Percentiles rank a stretch among this genome's conserved stretches.
Evolutionary conservation across 768 basidiomycete species (phyloP).

Genomic region (Lepiota venenata): DNA sequence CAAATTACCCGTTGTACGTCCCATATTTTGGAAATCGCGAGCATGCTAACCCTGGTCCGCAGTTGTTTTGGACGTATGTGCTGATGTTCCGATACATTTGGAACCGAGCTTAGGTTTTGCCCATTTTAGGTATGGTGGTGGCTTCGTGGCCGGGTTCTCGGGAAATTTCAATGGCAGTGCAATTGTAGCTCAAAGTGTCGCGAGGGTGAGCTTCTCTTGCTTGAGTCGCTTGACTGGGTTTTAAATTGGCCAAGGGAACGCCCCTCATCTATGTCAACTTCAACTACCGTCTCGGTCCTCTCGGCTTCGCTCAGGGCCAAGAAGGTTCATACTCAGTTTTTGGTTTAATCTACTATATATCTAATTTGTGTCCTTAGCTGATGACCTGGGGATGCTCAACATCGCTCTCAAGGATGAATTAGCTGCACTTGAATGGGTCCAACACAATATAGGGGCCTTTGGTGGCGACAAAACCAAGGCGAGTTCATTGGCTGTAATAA

Average conservation of each 20-base stretch:
- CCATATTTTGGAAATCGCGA: background rate
- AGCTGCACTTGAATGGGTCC: conserved; percentile 50
- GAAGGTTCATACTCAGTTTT: conserved; percentile 22
- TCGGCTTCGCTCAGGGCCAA: conserved; percentile 41
- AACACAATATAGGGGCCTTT: conserved; percentile 54
- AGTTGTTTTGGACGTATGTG: conserved; percentile 39
- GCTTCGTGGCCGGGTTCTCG: conserved; percentile 26
- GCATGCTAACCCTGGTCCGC: background rate
- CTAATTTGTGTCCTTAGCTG: conserved; percentile 21
- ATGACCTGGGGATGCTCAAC: conserved; percentile 34
- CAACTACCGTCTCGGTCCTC: conserved; percentile 41
- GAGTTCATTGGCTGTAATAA: background rate
- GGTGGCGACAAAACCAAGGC: conserved; percentile 48
- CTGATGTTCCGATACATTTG: background rate
- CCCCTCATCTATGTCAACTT: conserved; percentile 41
- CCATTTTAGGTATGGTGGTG: conserved; percentile 29
- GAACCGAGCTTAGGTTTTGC: background rate
- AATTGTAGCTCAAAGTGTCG: conserved; percentile 34
- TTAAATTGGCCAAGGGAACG: conserved; percentile 25
- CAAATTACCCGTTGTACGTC: conserved; percentile 36
- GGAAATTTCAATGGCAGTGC: conserved; percentile 27
- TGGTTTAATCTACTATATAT: background rate
- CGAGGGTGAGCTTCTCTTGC: conserved; percentile 22
- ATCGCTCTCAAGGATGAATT: conserved; percentile 45
- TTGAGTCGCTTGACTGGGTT: background rate